Conservation (phyloP, 352 stramenopile species). For the Elongisporangium undulatum region DNA sequence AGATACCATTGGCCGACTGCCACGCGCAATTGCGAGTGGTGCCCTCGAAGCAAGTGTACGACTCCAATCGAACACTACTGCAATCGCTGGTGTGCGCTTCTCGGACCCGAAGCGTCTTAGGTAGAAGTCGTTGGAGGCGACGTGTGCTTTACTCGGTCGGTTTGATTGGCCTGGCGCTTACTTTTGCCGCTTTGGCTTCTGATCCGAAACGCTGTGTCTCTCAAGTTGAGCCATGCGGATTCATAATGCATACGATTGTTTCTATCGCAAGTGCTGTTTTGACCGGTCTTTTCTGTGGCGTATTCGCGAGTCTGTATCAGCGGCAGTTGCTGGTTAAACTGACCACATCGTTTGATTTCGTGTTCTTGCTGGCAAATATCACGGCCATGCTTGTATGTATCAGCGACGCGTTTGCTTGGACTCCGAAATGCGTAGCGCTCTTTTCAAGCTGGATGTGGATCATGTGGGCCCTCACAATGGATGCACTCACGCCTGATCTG, state of each 20-base stretch:
- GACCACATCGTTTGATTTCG: constrained; percentile 15
- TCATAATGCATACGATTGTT: neutral
- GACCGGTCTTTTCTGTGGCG: neutral
- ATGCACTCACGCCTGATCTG: neutral
- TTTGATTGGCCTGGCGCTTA: too few species aligned
- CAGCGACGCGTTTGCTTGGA: neutral
- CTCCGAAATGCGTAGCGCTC: neutral
- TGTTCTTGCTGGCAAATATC: constrained; percentile 16
- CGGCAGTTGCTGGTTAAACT: constrained; percentile 4
- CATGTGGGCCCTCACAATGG: neutral
- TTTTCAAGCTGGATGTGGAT: neutral
- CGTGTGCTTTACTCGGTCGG: neutral
- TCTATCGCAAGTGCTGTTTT: neutral
- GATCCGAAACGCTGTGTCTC: too few species aligned
- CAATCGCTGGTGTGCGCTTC: neutral
- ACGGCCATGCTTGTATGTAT: constrained; percentile 8
- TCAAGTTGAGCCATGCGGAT: too few species aligned
- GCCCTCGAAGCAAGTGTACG: neutral
- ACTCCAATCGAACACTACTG: neutral
- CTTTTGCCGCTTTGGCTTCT: too few species aligned
- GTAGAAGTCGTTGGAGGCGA: neutral
- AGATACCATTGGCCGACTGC: neutral
- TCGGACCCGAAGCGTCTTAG: neutral
- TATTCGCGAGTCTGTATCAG: neutral
- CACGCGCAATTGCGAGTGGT: neutral